Evolutionary conservation across 2,329 filamentous ascomycete species (phyloP).

Genomic region (Alternaria metachromatica): DNA sequence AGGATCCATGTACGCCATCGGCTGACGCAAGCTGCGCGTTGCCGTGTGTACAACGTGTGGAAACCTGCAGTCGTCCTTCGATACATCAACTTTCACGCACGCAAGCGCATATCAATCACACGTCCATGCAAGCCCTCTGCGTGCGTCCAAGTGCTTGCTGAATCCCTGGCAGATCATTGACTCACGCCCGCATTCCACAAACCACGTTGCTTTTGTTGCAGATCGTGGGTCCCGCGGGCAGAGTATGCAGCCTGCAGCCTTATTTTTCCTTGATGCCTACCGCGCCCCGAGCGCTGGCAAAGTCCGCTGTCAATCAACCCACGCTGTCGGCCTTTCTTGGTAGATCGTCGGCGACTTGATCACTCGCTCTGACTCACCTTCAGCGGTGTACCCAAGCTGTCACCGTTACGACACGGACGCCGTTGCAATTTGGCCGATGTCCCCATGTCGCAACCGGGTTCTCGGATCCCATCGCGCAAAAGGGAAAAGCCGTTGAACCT

Average conservation of each 20-base stretch:
- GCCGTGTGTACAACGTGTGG: slow-evolving; percentile 19
- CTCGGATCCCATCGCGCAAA: slow-evolving; percentile 12
- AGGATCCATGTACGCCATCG: slow-evolving; percentile 8
- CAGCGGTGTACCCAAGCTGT: slow-evolving; percentile 19
- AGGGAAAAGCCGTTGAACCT: slow-evolving; percentile 8
- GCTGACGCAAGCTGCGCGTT: slow-evolving; percentile 14
- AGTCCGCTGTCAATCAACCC: not conserved
- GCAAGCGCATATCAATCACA: slow-evolving; percentile 35
- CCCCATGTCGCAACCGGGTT: slow-evolving; percentile 17
- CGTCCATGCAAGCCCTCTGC: slow-evolving; percentile 25
- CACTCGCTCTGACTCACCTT: slow-evolving; percentile 17
- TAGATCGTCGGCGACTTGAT: slow-evolving; percentile 1
- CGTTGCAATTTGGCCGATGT: slow-evolving; percentile 9
- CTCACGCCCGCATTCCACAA: slow-evolving; percentile 27
- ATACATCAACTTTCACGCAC: slow-evolving; percentile 17
- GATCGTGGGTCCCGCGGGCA: slow-evolving; percentile 13
- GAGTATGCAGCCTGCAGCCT: slow-evolving; percentile 5
- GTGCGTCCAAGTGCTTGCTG: slow-evolving; percentile 2
- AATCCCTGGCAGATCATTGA: slow-evolving; percentile 32
- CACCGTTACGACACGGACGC: slow-evolving; percentile 14
- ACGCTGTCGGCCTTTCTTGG: not conserved
- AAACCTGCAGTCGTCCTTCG: slow-evolving; percentile 29
- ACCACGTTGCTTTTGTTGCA: slow-evolving; percentile 22
- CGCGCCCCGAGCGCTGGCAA: not conserved
- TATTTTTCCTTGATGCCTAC: slow-evolving; percentile 1